Evolutionary conservation across 176 grass and related monocot genomes (phyloP).

Genomic region (Zoysia japonica): DNA sequence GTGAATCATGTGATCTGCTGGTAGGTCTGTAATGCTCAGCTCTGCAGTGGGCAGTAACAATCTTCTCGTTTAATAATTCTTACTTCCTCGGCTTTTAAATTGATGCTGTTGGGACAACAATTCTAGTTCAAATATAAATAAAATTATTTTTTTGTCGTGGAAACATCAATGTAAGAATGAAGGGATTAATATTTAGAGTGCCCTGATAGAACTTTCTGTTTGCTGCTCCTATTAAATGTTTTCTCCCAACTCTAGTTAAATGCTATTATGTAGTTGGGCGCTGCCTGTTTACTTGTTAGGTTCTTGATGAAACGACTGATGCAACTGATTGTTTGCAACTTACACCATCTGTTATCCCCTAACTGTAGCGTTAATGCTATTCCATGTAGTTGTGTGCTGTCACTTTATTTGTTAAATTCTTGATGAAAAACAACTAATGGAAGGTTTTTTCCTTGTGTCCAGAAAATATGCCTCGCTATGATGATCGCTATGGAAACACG

Average conservation of each 20-base stretch:
- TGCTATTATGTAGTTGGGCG: no score
- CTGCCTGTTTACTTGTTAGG: no score
- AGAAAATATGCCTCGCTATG: constrained; percentile 90
- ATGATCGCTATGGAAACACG: constrained; percentile 73
- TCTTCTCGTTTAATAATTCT: neutral
- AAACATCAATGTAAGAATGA: no score
- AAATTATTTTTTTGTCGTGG: no score
- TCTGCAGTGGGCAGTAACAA: neutral
- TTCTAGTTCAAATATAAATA: no score
- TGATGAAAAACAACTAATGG: constrained; percentile 6
- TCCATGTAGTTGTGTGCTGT: neutral
- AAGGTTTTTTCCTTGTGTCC: constrained; percentile 17
- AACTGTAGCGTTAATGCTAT: neutral
- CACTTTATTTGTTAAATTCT: neutral
- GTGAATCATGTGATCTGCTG: neutral
- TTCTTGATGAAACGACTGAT: neutral
- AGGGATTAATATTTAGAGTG: neutral
- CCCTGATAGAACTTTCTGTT: neutral
- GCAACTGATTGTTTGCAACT: neutral
- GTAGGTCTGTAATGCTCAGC: neutral
- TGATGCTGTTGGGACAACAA: no score
- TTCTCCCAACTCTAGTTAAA: neutral
- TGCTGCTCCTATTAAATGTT: neutral
- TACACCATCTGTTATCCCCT: neutral
- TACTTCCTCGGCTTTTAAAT: no score